phyloP scores from a whole-genome alignment of 2,329 filamentous ascomycete species.

The Westerdykella sp. region DNA sequence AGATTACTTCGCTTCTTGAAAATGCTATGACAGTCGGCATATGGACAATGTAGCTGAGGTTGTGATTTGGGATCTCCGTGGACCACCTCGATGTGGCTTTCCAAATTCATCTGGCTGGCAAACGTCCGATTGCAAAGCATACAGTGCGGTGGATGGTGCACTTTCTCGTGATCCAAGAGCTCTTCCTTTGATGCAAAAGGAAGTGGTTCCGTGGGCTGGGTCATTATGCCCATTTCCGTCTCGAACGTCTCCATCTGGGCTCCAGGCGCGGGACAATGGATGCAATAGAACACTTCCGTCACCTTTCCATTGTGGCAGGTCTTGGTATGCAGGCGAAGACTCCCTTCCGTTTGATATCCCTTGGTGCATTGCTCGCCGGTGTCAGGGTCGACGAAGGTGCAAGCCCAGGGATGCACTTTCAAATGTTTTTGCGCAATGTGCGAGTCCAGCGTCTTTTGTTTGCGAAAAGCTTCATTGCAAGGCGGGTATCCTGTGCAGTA shows the following conservation, averaged over 20 bases:
- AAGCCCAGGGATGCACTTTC: constrained; percentile 64
- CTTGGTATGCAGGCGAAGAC: constrained; percentile 65
- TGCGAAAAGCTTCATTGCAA: constrained; percentile 76
- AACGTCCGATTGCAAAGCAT: constrained; percentile 66
- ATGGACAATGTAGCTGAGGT: constrained; percentile 58
- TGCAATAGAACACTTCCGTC: constrained; percentile 60
- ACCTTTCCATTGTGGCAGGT: constrained; percentile 60
- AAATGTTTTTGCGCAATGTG: constrained; percentile 76
- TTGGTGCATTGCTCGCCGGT: constrained; percentile 55
- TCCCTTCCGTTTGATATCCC: constrained; percentile 66
- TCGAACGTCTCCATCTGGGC: constrained; percentile 24
- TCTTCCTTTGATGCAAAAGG: constrained; percentile 65
- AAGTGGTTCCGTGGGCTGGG: constrained; percentile 15
- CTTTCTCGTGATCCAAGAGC: constrained; percentile 66
- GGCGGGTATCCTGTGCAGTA: constrained; percentile 64
- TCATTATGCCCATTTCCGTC: constrained; percentile 10
- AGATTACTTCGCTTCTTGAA: constrained; percentile 85
- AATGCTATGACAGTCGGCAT: constrained; percentile 62
- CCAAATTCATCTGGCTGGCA: constrained; percentile 49
- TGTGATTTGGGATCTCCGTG: constrained; percentile 45
- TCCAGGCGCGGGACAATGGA: constrained; percentile 54
- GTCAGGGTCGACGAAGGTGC: constrained; percentile 51
- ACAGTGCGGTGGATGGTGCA: constrained; percentile 67
- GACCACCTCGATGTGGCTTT: constrained; percentile 65
- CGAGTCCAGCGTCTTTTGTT: constrained; percentile 76